Base-by-base conservation (phyloP, 352 stramenopile genomes). In the Salisapilia sapeloensis region DNA sequence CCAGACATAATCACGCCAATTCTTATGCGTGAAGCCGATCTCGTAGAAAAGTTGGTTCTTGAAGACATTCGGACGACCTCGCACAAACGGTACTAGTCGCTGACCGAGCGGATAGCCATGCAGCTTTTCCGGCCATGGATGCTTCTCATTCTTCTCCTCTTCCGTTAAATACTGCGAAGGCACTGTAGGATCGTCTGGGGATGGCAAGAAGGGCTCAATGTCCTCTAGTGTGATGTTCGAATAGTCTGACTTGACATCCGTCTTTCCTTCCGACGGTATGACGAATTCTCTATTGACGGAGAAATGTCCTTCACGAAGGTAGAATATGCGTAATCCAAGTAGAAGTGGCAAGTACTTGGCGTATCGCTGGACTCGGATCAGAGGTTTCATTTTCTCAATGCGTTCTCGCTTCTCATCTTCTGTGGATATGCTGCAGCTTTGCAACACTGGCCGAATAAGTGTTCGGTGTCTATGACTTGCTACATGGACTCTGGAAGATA, bases 1-100 rank as follows among this genome's bases (percentile, higher is more conserved):
- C 69, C 69, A 84, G 4, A 81, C 57, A 42, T 84, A 84, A 18
- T 35, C 65, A 33, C 51, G 56, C 69, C 69, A 84, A 48, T 79
- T 60, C 3, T 69, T 44, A 34, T 62, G 69, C 24, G 62, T 61
- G 26, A 84, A 84, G 15, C 62, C 69, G 21, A 81, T 70, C 24
- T 43, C 61, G 33, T 60, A 62, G 17, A 81, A 47, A 35, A 78
- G 34, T 8, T 43, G 32, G 35, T 49, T 57, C 40, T 80, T 84
- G 46, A 70, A 71, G 4, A 63, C 57, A 25, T 60, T 56, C 30
- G 39, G 61, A 24, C 66, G 60, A 8, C 62, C 65, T 17, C 65
- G 64, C 25, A 62, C 60, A 34, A 81, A 81, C 14, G 72, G 40
- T 3, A 57, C 57, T 36, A 84, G 28, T 0, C 56, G 59, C 9